These are phyloP conservation scores for Dothistroma pini DNA, from an alignment of 2,329 filamentous ascomycete species.

Conservation along the genomic window DNA sequence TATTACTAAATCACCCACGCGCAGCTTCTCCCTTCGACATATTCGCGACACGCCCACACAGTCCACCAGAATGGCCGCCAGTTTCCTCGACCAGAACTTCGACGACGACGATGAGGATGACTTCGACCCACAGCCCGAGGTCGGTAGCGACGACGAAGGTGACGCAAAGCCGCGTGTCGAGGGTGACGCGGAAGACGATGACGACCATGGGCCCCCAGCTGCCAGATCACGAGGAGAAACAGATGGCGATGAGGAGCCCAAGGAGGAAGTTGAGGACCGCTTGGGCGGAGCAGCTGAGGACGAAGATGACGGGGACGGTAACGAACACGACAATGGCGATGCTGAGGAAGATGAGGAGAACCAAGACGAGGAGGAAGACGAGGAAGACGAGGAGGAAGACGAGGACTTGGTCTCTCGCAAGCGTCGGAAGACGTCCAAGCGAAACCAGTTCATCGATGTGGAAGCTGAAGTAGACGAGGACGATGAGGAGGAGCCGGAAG, in stretches of 20 bases:
- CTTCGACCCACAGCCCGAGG: conserved; percentile 78
- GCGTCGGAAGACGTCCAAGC: conserved; percentile 62
- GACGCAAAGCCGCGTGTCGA: conserved; percentile 34
- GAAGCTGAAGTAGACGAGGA: conserved; percentile 97
- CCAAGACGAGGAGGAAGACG: conserved; percentile 48
- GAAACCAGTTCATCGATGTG: conserved; percentile 91
- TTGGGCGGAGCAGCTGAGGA: conserved; percentile 40
- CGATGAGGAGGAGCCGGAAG: conserved; percentile 81
- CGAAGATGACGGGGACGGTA: conserved; percentile 50
- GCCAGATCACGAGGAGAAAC: conserved; percentile 26
- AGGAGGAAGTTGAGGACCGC: conserved; percentile 52
- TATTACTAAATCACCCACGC: not conserved
- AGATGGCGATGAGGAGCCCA: conserved; percentile 49
- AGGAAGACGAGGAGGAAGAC: conserved; percentile 31
- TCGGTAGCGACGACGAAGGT: conserved; percentile 68
- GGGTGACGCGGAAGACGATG: conserved; percentile 38
- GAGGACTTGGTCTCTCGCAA: conserved; percentile 73
- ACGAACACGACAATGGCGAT: conserved; percentile 61
- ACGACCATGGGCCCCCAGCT: conserved; percentile 24
- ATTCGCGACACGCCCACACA: not conserved
- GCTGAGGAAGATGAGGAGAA: conserved; percentile 60
- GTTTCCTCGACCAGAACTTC: conserved; percentile 49
- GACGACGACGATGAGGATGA: conserved; percentile 72
- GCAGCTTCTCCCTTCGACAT: not conserved
- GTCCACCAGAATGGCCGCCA: conserved; percentile 33